These are phyloP conservation scores for Penicillium psychrosexuale DNA, from an alignment of 2,329 filamentous ascomycete species.

Conservation along the genomic window DNA sequence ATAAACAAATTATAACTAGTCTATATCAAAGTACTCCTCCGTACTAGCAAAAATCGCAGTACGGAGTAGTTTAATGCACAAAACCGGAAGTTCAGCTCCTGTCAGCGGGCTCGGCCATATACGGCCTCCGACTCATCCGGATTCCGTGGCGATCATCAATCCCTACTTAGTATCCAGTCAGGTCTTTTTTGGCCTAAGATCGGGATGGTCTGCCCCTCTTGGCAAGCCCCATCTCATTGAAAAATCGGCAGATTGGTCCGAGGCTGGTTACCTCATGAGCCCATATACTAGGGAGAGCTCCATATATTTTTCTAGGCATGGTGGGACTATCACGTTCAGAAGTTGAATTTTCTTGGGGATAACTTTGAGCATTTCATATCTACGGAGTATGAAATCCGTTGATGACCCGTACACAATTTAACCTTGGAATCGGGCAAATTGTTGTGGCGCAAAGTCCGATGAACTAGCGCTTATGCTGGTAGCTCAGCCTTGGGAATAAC, in stretches of 20 bases:
- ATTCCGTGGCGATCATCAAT: constrained; percentile 1
- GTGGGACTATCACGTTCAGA: neutral
- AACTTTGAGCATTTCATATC: neutral
- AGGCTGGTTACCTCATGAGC: neutral
- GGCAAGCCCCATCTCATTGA: neutral
- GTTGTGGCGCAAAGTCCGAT: neutral
- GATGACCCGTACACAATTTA: neutral
- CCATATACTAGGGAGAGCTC: neutral
- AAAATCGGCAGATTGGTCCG: neutral
- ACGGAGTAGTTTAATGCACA: neutral
- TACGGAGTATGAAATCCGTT: too few relatives aligned
- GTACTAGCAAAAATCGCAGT: too few relatives aligned
- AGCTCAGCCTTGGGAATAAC: neutral
- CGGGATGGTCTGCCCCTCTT: neutral
- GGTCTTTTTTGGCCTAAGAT: neutral
- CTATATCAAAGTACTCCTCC: too few relatives aligned
- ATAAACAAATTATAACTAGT: too few relatives aligned
- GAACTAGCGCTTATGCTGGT: neutral
- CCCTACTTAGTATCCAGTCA: too few relatives aligned
- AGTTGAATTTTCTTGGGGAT: constrained; percentile 3
- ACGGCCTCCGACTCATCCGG: constrained; percentile 19
- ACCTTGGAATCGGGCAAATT: neutral
- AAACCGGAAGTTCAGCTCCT: neutral
- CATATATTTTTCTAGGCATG: neutral
- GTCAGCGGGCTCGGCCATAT: constrained; percentile 10